These are phyloP conservation scores for Skeletonema potamos DNA, from an alignment of 108 stramenopile genomes.

Conservation along the genomic window DNA sequence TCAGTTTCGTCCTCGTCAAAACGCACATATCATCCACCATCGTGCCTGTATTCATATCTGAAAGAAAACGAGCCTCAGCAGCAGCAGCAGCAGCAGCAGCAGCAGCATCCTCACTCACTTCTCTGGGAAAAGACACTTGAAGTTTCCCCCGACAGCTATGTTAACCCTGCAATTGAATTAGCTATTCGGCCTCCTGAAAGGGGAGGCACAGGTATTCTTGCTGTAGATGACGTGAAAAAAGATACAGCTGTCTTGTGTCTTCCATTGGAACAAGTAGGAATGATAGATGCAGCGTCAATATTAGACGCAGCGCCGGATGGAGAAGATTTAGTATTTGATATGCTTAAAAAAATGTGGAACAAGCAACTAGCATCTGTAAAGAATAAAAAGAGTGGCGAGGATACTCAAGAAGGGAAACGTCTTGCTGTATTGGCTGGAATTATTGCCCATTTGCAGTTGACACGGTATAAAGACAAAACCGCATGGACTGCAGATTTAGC, in stretches of 20 bases:
- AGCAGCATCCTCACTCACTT: neutral
- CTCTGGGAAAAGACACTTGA: constrained; percentile 7
- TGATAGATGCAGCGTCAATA: constrained; percentile 9
- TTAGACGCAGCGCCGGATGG: neutral
- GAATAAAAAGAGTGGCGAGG: neutral
- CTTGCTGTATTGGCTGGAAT: constrained; percentile 31
- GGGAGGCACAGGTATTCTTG: constrained; percentile 14
- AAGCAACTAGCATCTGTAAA: neutral
- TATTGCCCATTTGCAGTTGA: constrained; percentile 42
- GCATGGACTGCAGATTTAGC: neutral
- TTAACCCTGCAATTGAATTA: neutral
- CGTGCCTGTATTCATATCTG: neutral
- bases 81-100: constrained; percentile 1
- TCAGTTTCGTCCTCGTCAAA: neutral
- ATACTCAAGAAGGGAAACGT: constrained; percentile 21
- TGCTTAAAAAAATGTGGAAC: constrained; percentile 27
- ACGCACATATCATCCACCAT: neutral
- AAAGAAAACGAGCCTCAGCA: neutral
- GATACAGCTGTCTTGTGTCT: constrained; percentile 8
- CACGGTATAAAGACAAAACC: constrained; percentile 24
- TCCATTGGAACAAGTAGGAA: constrained; percentile 4
- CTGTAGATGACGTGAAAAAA: neutral
- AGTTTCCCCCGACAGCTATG: neutral
- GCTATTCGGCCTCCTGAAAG: constrained; percentile 1
- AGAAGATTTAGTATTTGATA: constrained; percentile 27